Percentiles rank a stretch among this genome's conserved stretches.
Evolutionary conservation across 1,284 basidiomycete species (phyloP).

Genomic region (Marasmius fiardii): DNA sequence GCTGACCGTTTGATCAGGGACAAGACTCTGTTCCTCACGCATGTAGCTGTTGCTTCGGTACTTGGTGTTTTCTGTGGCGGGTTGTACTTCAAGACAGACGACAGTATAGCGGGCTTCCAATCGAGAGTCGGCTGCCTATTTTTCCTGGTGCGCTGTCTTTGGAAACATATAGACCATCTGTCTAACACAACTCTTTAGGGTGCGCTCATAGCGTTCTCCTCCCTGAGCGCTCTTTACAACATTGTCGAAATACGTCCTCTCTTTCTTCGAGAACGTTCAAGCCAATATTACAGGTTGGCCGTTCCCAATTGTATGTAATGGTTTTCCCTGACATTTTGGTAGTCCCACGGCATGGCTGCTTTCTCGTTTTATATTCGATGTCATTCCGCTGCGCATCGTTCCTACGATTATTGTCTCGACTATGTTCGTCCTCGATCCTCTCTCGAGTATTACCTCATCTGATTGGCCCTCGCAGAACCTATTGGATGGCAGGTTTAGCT

Average conservation of each 20-base stretch:
- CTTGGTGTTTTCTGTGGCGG: conserved; percentile 85
- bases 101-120: conserved; percentile 89
- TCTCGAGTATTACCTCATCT: conserved; percentile 2
- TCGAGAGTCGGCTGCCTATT: conserved; percentile 88
- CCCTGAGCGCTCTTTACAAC: conserved; percentile 84
- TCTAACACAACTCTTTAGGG: conserved; percentile 43
- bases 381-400: conserved; percentile 78
- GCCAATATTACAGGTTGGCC: conserved; percentile 69
- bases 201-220: conserved; percentile 83
- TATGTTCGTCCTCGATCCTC: conserved; percentile 47
- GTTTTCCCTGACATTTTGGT: conserved; percentile 8
- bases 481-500: conserved; percentile 91
- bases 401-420: conserved; percentile 82
- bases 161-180: conserved; percentile 4
- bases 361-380: conserved; percentile 81
- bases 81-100: conserved; percentile 75
- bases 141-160: conserved; percentile 65
- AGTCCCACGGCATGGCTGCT: conserved; percentile 85
- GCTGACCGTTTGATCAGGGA: conserved; percentile 46
- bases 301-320: background rate
- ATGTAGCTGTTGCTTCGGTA: conserved; percentile 63
- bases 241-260: conserved; percentile 77
- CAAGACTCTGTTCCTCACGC: conserved; percentile 77
- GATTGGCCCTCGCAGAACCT: conserved; percentile 49
- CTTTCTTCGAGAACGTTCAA: conserved; percentile 85